Percentiles rank a stretch among this genome's conserved stretches.
Evolutionary conservation across 2,329 filamentous ascomycete species (phyloP).

Genomic region (Epichloe hybrida): DNA sequence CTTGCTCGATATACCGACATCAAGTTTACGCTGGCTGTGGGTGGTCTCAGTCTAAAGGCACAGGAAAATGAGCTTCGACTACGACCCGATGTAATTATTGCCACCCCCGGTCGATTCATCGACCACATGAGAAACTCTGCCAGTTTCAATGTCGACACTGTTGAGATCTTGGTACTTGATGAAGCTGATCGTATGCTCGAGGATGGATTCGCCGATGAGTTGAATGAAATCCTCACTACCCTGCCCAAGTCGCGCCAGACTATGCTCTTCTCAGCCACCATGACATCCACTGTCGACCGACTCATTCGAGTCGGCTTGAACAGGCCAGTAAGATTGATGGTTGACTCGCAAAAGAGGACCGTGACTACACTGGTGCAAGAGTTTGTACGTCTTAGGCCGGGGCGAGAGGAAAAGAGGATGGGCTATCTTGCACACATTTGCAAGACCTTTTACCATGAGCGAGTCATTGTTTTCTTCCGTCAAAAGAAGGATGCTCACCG

Average conservation of each 20-base stretch:
- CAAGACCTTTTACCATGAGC: constrained; percentile 70
- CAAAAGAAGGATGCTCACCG: constrained; percentile 92
- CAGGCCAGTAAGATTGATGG: constrained; percentile 77
- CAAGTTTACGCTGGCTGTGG: constrained; percentile 87
- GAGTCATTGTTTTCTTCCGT: constrained; percentile 91
- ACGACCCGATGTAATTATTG: constrained; percentile 90
- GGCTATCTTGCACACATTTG: constrained; percentile 82
- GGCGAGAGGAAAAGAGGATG: constrained; percentile 75
- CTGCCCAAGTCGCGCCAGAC: constrained; percentile 92
- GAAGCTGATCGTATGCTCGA: constrained; percentile 98
- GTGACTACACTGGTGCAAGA: constrained; percentile 80
- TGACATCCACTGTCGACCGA: constrained; percentile 91
- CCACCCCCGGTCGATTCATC: constrained; percentile 95
- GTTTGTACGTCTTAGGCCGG: constrained; percentile 80
- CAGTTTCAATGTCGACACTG: constrained; percentile 79
- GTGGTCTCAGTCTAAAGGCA: constrained; percentile 84
- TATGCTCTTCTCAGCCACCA: constrained; percentile 97
- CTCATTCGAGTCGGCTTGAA: constrained; percentile 85
- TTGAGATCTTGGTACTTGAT: constrained; percentile 92
- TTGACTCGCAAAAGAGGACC: constrained; percentile 82
- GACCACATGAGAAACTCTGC: constrained; percentile 97
- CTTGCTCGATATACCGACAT: constrained; percentile 88
- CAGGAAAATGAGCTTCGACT: constrained; percentile 83
- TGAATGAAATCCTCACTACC: constrained; percentile 90
- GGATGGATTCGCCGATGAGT: constrained; percentile 91